Conservation (phyloP, 306 rosid genomes). For the Prunus campanulata region DNA sequence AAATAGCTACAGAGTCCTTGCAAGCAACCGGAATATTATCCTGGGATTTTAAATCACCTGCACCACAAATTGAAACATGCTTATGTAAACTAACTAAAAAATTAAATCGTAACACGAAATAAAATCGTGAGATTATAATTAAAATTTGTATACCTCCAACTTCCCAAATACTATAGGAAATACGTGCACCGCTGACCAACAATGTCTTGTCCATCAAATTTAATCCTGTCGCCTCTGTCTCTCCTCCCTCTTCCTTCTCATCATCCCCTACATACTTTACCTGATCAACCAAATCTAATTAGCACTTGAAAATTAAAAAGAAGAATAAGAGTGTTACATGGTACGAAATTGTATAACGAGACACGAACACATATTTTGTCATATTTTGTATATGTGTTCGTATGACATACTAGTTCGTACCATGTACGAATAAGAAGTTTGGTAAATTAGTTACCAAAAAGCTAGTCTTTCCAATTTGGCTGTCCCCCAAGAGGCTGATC, state of each 20-base stretch:
- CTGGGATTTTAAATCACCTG: constrained; percentile 60
- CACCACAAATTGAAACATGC: neutral
- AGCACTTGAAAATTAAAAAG: neutral
- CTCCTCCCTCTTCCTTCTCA: constrained; percentile 27
- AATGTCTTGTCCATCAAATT: constrained; percentile 68
- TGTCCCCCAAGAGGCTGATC: constrained; percentile 83
- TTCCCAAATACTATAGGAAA: constrained; percentile 89
- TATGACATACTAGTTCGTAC: neutral
- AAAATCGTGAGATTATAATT: neutral
- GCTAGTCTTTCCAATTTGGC: constrained; percentile 85
- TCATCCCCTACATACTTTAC: constrained; percentile 73
- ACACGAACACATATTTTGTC: neutral
- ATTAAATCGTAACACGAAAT: neutral
- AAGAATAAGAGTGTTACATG: neutral
- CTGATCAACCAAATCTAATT: constrained; percentile 33
- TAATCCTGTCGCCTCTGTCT: constrained; percentile 35
- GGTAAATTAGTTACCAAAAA: constrained; percentile 49
- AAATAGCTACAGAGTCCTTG: constrained; percentile 82
- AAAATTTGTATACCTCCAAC: constrained; percentile 54
- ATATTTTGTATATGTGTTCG: neutral
- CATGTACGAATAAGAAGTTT: neutral
- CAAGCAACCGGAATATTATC: constrained; percentile 72
- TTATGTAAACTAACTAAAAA: neutral
- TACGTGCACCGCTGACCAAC: constrained; percentile 70
- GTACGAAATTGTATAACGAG: neutral